These are phyloP conservation scores for Sphagnum magellanicum DNA, from an alignment of 228 moss, liverwort and hornwort genomes.

Conservation along the genomic window DNA sequence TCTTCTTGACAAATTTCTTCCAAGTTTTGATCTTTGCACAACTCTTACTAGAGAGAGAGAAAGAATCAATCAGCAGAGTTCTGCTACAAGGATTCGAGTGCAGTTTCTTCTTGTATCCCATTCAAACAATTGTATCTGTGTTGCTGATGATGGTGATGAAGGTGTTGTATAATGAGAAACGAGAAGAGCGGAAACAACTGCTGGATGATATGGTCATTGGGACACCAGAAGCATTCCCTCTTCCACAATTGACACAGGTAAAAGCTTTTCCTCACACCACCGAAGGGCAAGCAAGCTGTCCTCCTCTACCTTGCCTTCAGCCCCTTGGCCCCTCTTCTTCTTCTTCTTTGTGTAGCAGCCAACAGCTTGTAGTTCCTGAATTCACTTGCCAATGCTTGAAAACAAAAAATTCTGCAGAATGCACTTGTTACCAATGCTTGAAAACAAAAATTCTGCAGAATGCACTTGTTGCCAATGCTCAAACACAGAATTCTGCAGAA, in stretches of 20 bases:
- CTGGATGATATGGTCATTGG: conserved; percentile 60
- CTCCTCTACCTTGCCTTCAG: background rate
- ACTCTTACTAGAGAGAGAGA: background rate
- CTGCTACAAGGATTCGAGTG: background rate
- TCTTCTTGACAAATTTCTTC: too few species aligned
- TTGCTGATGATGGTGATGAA: conserved; percentile 5
- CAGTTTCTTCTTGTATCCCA: background rate
- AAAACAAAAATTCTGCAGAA: too few species aligned
- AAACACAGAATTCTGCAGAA: too few species aligned
- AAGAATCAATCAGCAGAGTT: background rate
- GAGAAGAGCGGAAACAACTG: conserved; percentile 37
- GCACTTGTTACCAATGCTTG: background rate
- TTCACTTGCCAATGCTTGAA: background rate
- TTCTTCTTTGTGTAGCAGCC: background rate
- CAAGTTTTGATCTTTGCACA: too few species aligned
- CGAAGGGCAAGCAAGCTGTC: background rate
- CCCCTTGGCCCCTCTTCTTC: background rate
- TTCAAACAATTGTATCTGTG: background rate
- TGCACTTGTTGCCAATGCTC: too few species aligned
- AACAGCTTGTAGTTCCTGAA: background rate
- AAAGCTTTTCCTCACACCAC: background rate
- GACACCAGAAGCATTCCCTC: conserved; percentile 45
- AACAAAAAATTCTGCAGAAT: background rate
- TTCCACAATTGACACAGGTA: conserved; percentile 57
- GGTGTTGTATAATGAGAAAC: conserved; percentile 37